Conservation (phyloP, 352 stramenopile genomes). For the Sclerospora graminicola region DNA sequence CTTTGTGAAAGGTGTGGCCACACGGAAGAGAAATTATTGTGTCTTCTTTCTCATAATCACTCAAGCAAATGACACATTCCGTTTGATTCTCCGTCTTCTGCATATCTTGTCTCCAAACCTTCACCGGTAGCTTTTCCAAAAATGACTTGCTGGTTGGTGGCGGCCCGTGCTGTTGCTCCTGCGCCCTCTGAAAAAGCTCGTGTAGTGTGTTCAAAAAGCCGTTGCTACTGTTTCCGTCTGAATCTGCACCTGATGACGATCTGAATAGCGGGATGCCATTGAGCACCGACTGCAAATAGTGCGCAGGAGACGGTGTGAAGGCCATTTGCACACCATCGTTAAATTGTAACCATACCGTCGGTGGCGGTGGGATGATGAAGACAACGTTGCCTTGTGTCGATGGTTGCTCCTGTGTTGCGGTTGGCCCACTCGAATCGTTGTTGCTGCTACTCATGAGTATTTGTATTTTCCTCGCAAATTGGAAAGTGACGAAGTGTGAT, state of each 20-base stretch:
- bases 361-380: slow-evolving; percentile 49
- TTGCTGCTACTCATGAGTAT: not conserved
- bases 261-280: slow-evolving; percentile 17
- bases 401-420: slow-evolving; percentile 8
- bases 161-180: slow-evolving; percentile 48
- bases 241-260: not conserved
- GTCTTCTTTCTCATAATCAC: slow-evolving; percentile 60
- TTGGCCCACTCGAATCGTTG: slow-evolving; percentile 5
- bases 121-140: slow-evolving; percentile 50
- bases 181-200: slow-evolving; percentile 54
- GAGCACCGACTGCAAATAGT: slow-evolving; percentile 31
- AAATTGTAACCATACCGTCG: slow-evolving; percentile 55
- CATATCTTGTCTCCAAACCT: slow-evolving; percentile 37
- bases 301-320: slow-evolving; percentile 33
- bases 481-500: not conserved
- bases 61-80: slow-evolving; percentile 70
- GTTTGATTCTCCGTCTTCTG: slow-evolving; percentile 38
- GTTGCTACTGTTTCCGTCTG: slow-evolving; percentile 11
- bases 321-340: slow-evolving; percentile 37
- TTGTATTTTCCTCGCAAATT: not conserved
- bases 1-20: slow-evolving; percentile 68
- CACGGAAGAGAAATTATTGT: slow-evolving; percentile 58
- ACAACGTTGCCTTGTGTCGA: slow-evolving; percentile 15
- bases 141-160: slow-evolving; percentile 62
- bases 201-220: slow-evolving; percentile 35